These are phyloP conservation scores for Alternaria arbusti DNA, from an alignment of 2,329 filamentous ascomycete genomes.

Conservation along the genomic window DNA sequence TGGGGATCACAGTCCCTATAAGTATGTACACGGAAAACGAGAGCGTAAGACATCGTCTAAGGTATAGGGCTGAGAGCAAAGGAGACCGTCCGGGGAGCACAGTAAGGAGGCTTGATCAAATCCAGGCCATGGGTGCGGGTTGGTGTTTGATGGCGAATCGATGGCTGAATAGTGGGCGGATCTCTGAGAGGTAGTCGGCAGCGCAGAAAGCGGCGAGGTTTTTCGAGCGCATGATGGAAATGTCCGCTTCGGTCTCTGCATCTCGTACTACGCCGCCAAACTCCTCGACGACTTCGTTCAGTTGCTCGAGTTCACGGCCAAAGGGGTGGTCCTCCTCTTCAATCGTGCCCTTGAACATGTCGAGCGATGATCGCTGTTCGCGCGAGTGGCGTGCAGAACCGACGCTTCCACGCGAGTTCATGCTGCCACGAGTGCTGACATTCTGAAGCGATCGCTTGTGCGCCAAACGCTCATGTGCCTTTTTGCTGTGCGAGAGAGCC, in stretches of 20 bases:
- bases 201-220: conserved; percentile 77
- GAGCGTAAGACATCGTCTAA: conserved; percentile 19
- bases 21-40: conserved; percentile 28
- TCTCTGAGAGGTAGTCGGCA: conserved; percentile 83
- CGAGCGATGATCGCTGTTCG: conserved; percentile 58
- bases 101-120: conserved; percentile 25
- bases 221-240: conserved; percentile 70
- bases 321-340: conserved; percentile 71
- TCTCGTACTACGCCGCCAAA: conserved; percentile 67
- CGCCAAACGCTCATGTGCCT: conserved; percentile 77
- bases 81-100: conserved; percentile 4
- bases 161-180: conserved; percentile 65
- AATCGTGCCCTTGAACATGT: conserved; percentile 50
- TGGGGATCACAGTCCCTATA: conserved; percentile 6
- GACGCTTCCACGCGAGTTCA: conserved; percentile 52
- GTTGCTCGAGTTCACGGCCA: conserved; percentile 85
- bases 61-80: conserved; percentile 12
- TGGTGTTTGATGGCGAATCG: conserved; percentile 29
- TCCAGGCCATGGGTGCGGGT: conserved; percentile 44
- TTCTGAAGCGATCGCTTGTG: conserved; percentile 67
- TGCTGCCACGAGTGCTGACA: conserved; percentile 29
- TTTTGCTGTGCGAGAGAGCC: conserved; percentile 87
- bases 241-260: conserved; percentile 74
- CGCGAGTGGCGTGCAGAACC: conserved; percentile 62
- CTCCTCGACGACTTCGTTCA: conserved; percentile 92